These are phyloP conservation scores for Rostrohypoxylon terebratum DNA, from an alignment of 495 filamentous ascomycete genomes.

Conservation along the genomic window DNA sequence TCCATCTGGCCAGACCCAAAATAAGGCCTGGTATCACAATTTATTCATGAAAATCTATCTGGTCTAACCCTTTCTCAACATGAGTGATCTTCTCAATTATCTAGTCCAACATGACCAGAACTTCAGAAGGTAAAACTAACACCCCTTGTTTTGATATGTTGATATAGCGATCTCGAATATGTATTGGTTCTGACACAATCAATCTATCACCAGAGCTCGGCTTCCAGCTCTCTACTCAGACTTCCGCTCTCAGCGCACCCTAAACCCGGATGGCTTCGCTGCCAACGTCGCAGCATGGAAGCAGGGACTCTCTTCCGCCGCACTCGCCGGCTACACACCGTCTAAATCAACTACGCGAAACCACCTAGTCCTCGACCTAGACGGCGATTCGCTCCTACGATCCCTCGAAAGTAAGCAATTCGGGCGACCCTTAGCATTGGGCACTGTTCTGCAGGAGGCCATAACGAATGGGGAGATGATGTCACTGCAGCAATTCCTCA, in stretches of 20 bases:
- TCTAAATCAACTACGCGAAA: slow-evolving; percentile 55
- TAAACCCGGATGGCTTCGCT: slow-evolving; percentile 90
- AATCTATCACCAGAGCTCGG: slow-evolving; percentile 68
- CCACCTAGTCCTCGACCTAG: slow-evolving; percentile 72
- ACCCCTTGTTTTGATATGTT: neutral
- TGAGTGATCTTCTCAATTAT: slow-evolving; percentile 59
- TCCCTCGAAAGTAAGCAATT: slow-evolving; percentile 81
- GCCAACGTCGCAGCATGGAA: slow-evolving; percentile 90
- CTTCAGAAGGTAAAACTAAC: slow-evolving; percentile 58
- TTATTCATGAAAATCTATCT: slow-evolving; percentile 15
- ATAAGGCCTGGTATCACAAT: slow-evolving; percentile 1
- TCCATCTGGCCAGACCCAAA: neutral
- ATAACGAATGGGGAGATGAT: slow-evolving; percentile 74
- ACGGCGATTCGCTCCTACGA: slow-evolving; percentile 71
- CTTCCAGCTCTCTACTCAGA: slow-evolving; percentile 95
- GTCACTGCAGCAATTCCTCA: slow-evolving; percentile 71
- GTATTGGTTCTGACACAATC: slow-evolving; percentile 1
- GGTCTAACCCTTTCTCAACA: slow-evolving; percentile 26
- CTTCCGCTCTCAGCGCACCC: slow-evolving; percentile 78
- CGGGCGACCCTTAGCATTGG: slow-evolving; percentile 85
- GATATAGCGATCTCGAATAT: neutral
- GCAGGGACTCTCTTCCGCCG: slow-evolving; percentile 74
- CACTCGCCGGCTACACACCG: slow-evolving; percentile 67
- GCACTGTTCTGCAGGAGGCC: slow-evolving; percentile 82
- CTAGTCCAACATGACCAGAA: slow-evolving; percentile 59